Conservation (phyloP, 371 early-diverging fungal species). For the Lichtheimia corymbifera region DNA sequence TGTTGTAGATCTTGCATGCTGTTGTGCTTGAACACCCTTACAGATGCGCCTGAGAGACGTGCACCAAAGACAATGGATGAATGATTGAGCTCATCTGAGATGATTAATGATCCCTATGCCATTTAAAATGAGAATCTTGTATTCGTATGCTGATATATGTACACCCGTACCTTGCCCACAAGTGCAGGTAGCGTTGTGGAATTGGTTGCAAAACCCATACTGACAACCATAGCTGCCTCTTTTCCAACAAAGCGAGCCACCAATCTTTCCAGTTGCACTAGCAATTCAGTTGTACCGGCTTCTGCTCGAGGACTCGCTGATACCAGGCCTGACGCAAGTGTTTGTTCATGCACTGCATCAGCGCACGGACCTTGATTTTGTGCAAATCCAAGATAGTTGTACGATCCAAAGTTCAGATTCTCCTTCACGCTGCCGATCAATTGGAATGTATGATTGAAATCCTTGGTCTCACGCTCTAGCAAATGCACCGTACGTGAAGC, state of each 20-base stretch:
- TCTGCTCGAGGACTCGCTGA: constrained; percentile 75
- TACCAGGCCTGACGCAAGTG: constrained; percentile 66
- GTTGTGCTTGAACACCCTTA: constrained; percentile 98
- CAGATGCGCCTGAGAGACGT: constrained; percentile 92
- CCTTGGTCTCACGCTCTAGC: constrained; percentile 81
- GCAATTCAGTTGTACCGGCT: constrained; percentile 65
- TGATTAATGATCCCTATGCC: constrained; percentile 80
- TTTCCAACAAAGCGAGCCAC: constrained; percentile 96
- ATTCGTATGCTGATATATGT: too few species aligned
- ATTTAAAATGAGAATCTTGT: too few species aligned
- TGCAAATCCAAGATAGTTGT: constrained; percentile 99
- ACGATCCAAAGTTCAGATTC: constrained; percentile 96
- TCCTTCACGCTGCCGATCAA: constrained; percentile 83
- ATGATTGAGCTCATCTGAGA: constrained; percentile 99
- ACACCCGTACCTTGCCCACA: constrained; percentile 66
- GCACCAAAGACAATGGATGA: constrained; percentile 96
- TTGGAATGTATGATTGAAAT: constrained; percentile 76
- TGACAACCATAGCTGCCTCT: constrained; percentile 93
- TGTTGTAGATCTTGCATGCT: constrained; percentile 79
- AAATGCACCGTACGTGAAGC: constrained; percentile 92
- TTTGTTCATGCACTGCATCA: constrained; percentile 83
- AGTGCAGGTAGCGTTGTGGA: constrained; percentile 96
- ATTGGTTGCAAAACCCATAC: constrained; percentile 99
- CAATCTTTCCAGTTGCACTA: constrained; percentile 83
- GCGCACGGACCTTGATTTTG: constrained; percentile 90